phyloP scores from a whole-genome alignment of 2,329 filamentous ascomycete genomes.

The Aplosporella prunicola region DNA sequence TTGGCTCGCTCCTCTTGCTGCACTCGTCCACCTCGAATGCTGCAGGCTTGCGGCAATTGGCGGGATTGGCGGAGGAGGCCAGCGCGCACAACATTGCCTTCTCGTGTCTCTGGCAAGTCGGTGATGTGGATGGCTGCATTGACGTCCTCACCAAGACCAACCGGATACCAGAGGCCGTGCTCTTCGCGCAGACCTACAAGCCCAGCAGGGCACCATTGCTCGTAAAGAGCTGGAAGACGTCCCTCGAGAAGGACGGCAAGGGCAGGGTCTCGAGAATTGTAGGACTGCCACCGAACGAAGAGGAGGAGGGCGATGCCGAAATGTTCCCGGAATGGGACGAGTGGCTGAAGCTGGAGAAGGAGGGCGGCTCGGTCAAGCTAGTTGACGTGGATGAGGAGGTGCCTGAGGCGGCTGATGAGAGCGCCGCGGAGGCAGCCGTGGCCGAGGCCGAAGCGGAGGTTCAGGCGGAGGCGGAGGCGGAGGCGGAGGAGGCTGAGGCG shows the following conservation, averaged over 20 bases:
- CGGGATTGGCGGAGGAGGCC: constrained; percentile 62
- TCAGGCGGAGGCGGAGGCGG: neutral
- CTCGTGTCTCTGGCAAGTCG: constrained; percentile 77
- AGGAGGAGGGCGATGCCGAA: constrained; percentile 57
- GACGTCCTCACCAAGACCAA: constrained; percentile 70
- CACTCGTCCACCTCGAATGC: constrained; percentile 78
- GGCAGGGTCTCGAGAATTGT: constrained; percentile 74
- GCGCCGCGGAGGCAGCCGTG: constrained; percentile 23
- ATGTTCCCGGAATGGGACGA: constrained; percentile 96
- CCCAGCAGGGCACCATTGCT: constrained; percentile 62
- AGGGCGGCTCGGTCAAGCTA: constrained; percentile 45
- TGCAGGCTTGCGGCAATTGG: constrained; percentile 62
- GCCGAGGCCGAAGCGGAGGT: constrained; percentile 3
- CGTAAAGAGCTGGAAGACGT: constrained; percentile 72
- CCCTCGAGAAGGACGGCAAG: constrained; percentile 76
- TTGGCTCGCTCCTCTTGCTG: constrained; percentile 79
- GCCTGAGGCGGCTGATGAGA: constrained; percentile 14
- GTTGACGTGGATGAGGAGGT: constrained; percentile 20
- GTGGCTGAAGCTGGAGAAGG: constrained; percentile 70
- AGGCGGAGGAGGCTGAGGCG: constrained; percentile 1
- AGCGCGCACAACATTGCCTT: constrained; percentile 91
- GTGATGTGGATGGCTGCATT: constrained; percentile 72
- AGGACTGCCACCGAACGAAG: constrained; percentile 59
- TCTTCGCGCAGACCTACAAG: constrained; percentile 94
- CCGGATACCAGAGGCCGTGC: constrained; percentile 71